These are phyloP conservation scores for Boletus reticulatus DNA, from an alignment of 768 basidiomycete genomes.

Conservation along the genomic window DNA sequence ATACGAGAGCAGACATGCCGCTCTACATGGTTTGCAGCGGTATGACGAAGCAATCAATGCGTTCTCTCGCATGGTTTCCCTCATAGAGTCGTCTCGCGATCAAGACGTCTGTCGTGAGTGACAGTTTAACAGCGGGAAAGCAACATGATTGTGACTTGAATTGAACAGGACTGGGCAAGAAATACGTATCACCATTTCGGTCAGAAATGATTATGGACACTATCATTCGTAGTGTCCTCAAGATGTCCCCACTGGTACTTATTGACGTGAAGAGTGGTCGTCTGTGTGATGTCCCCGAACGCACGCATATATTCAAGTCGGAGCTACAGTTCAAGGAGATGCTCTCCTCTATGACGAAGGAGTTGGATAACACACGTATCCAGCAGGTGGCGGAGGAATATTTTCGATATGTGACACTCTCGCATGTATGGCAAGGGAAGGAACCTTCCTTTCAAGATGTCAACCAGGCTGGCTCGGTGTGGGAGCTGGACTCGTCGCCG, in stretches of 20 bases:
- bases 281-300: neutral
- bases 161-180: too few species aligned
- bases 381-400: neutral
- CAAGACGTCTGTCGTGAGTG: too few species aligned
- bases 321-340: neutral
- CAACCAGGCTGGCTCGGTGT: too few species aligned
- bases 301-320: neutral
- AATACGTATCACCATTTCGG: too few species aligned
- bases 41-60: neutral
- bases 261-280: neutral
- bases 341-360: conserved; percentile 4
- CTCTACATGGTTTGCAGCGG: too few species aligned
- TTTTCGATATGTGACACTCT: conserved; percentile 10
- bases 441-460: too few species aligned
- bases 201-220: too few species aligned
- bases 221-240: neutral
- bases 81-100: neutral
- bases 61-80: neutral
- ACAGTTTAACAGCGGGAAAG: too few species aligned
- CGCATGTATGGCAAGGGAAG: conserved; percentile 15
- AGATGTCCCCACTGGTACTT: neutral
- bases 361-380: conserved; percentile 2
- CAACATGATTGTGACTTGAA: too few species aligned
- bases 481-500: too few species aligned
- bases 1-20: too few species aligned